Conservation (phyloP, 768 basidiomycete genomes). For the Hydnum rufescens region DNA sequence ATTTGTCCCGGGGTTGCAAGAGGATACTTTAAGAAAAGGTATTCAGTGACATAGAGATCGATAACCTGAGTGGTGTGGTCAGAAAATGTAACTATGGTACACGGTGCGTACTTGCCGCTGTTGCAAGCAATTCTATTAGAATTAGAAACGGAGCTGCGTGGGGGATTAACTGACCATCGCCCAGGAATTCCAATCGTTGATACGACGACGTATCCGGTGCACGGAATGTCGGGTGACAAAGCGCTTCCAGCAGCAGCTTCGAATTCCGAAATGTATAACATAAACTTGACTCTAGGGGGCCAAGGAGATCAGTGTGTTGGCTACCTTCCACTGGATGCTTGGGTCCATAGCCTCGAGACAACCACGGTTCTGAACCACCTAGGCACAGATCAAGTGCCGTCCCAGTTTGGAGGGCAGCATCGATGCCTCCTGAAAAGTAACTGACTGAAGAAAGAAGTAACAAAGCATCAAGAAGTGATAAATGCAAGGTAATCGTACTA, state of each 20-base stretch:
- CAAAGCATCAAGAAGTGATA: not conserved
- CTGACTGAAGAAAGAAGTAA: conserved; percentile 25
- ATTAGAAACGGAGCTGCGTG: not conserved
- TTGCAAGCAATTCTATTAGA: not conserved
- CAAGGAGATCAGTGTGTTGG: not conserved
- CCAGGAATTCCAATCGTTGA: conserved; percentile 74
- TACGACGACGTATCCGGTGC: conserved; percentile 39
- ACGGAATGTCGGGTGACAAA: conserved; percentile 71
- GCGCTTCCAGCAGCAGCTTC: conserved; percentile 49
- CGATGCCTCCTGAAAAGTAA: conserved; percentile 51
- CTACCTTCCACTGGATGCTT: not conserved
- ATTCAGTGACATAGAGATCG: conserved; percentile 49
- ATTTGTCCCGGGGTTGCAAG: conserved; percentile 57
- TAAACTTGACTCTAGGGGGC: conserved; percentile 34
- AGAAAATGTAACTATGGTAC: conserved; percentile 6
- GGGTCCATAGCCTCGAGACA: conserved; percentile 27
- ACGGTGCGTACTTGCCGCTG: not conserved
- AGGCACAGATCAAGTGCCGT: conserved; percentile 46
- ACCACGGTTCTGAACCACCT: conserved; percentile 54
- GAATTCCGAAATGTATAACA: conserved; percentile 50
- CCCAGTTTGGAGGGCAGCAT: conserved; percentile 45
- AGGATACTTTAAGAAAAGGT: conserved; percentile 52
- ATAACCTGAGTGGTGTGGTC: conserved; percentile 32
- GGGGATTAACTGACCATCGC: conserved; percentile 51
- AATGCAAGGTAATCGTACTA: not conserved